These are phyloP conservation scores for Tricladium varicosporioides DNA, from an alignment of 2,329 filamentous ascomycete genomes.

Conservation along the genomic window DNA sequence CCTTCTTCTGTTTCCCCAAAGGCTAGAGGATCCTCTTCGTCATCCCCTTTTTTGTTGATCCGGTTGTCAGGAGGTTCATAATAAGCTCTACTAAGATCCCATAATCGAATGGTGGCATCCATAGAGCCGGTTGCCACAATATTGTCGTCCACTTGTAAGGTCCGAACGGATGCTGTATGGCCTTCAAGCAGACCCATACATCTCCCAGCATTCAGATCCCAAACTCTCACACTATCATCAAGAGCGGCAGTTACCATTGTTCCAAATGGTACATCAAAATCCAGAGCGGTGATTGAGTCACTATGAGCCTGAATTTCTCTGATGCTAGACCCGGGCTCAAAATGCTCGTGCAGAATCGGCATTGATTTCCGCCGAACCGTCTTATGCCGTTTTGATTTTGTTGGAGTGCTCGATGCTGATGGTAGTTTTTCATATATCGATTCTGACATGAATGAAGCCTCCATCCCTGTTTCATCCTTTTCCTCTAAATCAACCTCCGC, in stretches of 20 bases:
- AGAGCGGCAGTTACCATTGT: constrained; percentile 89
- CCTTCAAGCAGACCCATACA: constrained; percentile 92
- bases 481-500: constrained; percentile 53
- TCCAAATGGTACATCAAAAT: constrained; percentile 97
- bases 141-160: constrained; percentile 93
- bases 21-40: constrained; percentile 66
- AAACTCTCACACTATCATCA: constrained; percentile 92
- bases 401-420: constrained; percentile 46
- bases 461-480: constrained; percentile 36
- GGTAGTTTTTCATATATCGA: constrained; percentile 95
- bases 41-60: constrained; percentile 55
- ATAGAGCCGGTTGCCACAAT: constrained; percentile 91
- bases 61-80: constrained; percentile 63
- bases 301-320: constrained; percentile 85
- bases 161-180: constrained; percentile 88
- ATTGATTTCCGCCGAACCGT: constrained; percentile 75
- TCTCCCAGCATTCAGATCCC: constrained; percentile 91
- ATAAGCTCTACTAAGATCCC: constrained; percentile 88
- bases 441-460: constrained; percentile 87
- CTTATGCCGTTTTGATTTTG: constrained; percentile 52
- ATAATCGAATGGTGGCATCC: constrained; percentile 90
- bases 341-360: constrained; percentile 93
- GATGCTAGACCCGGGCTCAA: constrained; percentile 84
- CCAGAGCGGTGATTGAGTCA: constrained; percentile 83
- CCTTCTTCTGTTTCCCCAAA: constrained; percentile 71